Evolutionary conservation across 768 basidiomycete genomes (phyloP).

Genomic region (Astraeus odoratus): DNA sequence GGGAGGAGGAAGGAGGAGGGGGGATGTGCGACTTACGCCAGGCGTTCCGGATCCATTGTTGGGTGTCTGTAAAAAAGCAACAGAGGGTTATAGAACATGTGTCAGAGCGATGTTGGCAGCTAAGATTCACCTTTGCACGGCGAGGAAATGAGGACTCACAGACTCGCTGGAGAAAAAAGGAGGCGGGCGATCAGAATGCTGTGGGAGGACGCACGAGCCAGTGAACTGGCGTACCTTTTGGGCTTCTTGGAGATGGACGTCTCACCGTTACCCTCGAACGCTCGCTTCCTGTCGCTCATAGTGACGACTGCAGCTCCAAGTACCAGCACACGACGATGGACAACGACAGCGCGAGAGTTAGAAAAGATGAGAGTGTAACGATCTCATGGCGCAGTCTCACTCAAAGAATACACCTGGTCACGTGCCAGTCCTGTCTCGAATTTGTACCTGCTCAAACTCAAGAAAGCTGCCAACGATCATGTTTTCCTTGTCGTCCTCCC

Average conservation of each 20-base stretch:
- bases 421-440: background rate
- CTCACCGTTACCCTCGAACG: constrained; percentile 50
- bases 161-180: constrained; percentile 41
- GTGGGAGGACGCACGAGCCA: constrained; percentile 8
- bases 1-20: background rate
- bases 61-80: constrained; percentile 38
- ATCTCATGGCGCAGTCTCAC: background rate
- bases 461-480: background rate
- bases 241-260: constrained; percentile 46
- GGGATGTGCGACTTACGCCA: constrained; percentile 46
- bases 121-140: constrained; percentile 65
- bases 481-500: constrained; percentile 16
- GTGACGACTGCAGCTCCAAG: constrained; percentile 12
- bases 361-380: background rate
- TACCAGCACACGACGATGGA: no score
- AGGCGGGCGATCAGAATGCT: background rate
- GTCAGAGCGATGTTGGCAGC: constrained; percentile 48
- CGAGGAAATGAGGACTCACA: constrained; percentile 51
- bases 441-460: background rate
- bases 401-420: background rate
- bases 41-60: constrained; percentile 39
- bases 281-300: constrained; percentile 67
- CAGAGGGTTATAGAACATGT: constrained; percentile 61
- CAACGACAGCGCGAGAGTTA: no score
- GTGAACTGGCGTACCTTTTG: constrained; percentile 45